Conservation (phyloP, 1,139 yeast species). For the Geotrichum australiense region DNA sequence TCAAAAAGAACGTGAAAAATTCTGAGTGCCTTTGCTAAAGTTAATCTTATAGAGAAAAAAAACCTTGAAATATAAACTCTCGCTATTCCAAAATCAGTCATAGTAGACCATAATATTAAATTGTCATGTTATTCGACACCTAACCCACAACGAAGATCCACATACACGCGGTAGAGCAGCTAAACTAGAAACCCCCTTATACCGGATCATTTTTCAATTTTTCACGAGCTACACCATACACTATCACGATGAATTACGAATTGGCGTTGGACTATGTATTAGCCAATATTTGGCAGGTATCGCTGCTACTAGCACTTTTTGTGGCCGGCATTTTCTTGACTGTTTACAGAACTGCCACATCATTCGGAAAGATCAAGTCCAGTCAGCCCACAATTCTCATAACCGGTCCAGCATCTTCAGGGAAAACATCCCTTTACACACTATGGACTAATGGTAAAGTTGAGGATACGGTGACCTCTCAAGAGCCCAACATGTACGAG, state of each 20-base stretch:
- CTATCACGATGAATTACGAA: constrained; percentile 8
- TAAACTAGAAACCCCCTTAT: neutral
- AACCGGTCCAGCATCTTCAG: constrained; percentile 64
- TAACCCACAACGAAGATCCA: too few species aligned
- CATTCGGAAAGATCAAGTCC: constrained; percentile 13
- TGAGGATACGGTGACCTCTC: constrained; percentile 41
- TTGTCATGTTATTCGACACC: too few species aligned
- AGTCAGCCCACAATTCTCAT: constrained; percentile 55
- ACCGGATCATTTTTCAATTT: neutral
- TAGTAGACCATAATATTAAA: too few species aligned
- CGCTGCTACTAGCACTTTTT: constrained; percentile 8
- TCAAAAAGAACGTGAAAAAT: constrained; percentile 1
- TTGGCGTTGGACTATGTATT: neutral
- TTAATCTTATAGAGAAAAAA: constrained; percentile 1
- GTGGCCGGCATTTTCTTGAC: constrained; percentile 9
- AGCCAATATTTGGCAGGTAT: constrained; percentile 7
- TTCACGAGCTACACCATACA: neutral
- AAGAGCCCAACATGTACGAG: constrained; percentile 38
- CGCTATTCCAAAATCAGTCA: too few species aligned
- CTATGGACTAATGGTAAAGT: constrained; percentile 26
- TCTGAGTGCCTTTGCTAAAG: too few species aligned
- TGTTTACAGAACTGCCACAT: constrained; percentile 7
- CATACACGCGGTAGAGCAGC: too few species aligned
- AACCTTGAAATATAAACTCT: too few species aligned
- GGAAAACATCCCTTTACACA: constrained; percentile 65